Base-by-base conservation (phyloP, 192 early-diverging fungal genomes). In the Hyaloraphidium curvatum region DNA sequence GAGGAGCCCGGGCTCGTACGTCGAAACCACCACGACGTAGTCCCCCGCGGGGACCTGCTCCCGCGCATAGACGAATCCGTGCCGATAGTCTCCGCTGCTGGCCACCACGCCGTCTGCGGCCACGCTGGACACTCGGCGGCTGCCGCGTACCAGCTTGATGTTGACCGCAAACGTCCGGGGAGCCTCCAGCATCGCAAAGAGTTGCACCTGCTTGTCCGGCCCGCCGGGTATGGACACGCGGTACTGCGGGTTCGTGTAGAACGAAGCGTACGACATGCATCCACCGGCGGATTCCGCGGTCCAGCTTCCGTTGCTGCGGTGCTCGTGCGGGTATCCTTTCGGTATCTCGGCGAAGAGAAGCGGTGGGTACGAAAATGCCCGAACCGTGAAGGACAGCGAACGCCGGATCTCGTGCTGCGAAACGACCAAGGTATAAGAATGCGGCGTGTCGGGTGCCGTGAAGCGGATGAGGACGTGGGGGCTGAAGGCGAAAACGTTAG, bases 221-320 rank as follows among this genome's bases (percentile, higher is more conserved):
- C 43, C 43, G 11, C 4, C 28, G 3, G 29, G 2, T 7, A 86
- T 69, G 1, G 71, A 70, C 2, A 91, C 48, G 30, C 67, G 65
- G 64, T 79, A 91, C 61, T 86, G 81, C 23, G 87, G 87, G 55
- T 91, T 91, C 57, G 78, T 74, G 50, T 79, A 54, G 58, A 78
- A 88, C 2, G 75, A 73, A 11, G 81, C 66, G 48, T 78, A 69
- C 28, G 68, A 72, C 40, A 78, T 65, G 43, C 81, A 83, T 5
- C 87, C 87, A 43, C 87, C 87, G 26, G 81, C 80, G 5, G 81
- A 81, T 4, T 71, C 73, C 31, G 69, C 68, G 23, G 77, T 81
- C 87, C 87, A 91, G 62, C 68, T 60, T 3, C 76, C 76, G 30
- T 59, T 50, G 21, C 83, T 64, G 66, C 78, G 62, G 14, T 72